These are phyloP conservation scores for Dactylonectria macrodidyma DNA, from an alignment of 2,329 filamentous ascomycete species.

Conservation along the genomic window DNA sequence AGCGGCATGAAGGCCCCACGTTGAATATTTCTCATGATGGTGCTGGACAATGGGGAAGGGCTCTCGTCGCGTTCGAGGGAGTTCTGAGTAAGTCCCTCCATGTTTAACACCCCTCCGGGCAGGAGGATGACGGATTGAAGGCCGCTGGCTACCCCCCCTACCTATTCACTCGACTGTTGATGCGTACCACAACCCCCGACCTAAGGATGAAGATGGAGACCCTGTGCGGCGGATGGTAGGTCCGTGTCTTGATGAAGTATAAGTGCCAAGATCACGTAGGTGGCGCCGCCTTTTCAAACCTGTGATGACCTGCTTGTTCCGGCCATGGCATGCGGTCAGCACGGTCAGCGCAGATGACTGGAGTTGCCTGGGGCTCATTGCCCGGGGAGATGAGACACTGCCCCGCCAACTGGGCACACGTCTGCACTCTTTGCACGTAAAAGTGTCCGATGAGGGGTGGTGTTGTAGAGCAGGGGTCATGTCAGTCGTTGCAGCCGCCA, in stretches of 20 bases:
- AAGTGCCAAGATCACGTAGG: conserved; percentile 8
- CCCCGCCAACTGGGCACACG: not conserved
- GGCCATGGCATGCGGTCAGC: conserved; percentile 3
- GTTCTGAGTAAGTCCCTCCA: conserved; percentile 8
- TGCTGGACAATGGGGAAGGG: conserved; percentile 13
- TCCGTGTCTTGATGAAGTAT: not conserved
- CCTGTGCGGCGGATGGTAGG: not conserved
- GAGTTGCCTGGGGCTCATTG: not conserved
- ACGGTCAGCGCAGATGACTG: not conserved
- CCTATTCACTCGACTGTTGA: not conserved
- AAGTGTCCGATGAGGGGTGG: not conserved
- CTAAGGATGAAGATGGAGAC: not conserved
- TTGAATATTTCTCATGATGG: conserved; percentile 31
- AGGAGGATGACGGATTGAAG: not conserved
- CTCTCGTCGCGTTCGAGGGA: conserved; percentile 22
- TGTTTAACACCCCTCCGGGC: not conserved
- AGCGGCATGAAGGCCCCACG: conserved; percentile 33
- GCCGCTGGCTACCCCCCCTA: not conserved
- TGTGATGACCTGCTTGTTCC: not conserved
- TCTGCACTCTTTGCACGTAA: too few species aligned
- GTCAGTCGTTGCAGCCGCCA: conserved; percentile 1
- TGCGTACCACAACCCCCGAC: not conserved
- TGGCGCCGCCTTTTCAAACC: not conserved
- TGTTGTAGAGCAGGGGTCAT: not conserved
- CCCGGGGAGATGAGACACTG: too few species aligned